phyloP scores from a whole-genome alignment of 441 rosid genomes.

The Kokia cookei region DNA sequence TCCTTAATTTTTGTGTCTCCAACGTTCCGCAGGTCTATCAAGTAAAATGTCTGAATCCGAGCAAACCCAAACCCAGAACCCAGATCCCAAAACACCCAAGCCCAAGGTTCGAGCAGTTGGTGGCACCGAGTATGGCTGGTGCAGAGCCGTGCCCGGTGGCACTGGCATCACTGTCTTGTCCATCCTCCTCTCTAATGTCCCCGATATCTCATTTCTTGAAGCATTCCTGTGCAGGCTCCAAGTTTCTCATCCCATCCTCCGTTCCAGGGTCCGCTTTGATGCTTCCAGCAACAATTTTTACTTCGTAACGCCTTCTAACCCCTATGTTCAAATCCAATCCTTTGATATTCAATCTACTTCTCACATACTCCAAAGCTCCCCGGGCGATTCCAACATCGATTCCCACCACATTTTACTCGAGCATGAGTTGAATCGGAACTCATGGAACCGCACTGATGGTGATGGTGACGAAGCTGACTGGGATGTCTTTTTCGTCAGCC shows the following conservation, averaged over 20 bases:
- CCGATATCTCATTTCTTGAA: slow-evolving; percentile 36
- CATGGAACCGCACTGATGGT: slow-evolving; percentile 36
- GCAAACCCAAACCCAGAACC: slow-evolving; percentile 9
- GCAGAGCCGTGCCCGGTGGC: slow-evolving; percentile 69
- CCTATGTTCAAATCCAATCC: slow-evolving; percentile 35
- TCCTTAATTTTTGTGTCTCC: neutral
- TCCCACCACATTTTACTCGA: slow-evolving; percentile 50
- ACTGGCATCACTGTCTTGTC: slow-evolving; percentile 84
- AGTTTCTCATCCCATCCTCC: slow-evolving; percentile 59
- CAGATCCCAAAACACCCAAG: slow-evolving; percentile 11
- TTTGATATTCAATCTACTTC: slow-evolving; percentile 52
- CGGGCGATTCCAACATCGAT: neutral
- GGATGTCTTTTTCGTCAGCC: slow-evolving; percentile 40
- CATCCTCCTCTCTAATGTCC: slow-evolving; percentile 48
- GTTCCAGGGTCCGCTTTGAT: slow-evolving; percentile 55
- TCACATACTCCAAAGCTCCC: slow-evolving; percentile 22
- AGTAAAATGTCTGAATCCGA: slow-evolving; percentile 7
- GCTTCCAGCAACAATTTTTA: slow-evolving; percentile 42
- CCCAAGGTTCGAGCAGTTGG: slow-evolving; percentile 47
- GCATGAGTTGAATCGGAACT: slow-evolving; percentile 62
- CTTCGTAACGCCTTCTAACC: slow-evolving; percentile 39
- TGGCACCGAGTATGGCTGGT: slow-evolving; percentile 82
- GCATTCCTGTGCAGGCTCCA: slow-evolving; percentile 49
- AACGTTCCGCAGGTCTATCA: neutral
- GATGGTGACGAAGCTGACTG: slow-evolving; percentile 20